These are phyloP conservation scores for Isochrysis galbana DNA, from an alignment of 78 protist species.

Conservation along the genomic window DNA sequence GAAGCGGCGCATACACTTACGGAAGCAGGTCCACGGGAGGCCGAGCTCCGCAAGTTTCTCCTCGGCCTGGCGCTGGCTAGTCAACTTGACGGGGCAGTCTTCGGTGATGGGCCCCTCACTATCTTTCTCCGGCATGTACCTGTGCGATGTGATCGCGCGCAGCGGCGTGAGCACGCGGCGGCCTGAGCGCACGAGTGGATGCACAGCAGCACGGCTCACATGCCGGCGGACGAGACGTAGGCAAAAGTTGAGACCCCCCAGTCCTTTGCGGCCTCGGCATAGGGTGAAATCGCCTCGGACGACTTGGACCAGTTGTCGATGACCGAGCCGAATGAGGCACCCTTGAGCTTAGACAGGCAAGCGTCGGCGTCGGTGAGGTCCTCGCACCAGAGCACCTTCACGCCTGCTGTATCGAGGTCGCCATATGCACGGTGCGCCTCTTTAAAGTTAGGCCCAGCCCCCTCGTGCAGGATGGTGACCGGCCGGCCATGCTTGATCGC, in stretches of 20 bases:
- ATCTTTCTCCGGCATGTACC: background rate
- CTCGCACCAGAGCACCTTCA: background rate
- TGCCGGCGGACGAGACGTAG: constrained; percentile 33
- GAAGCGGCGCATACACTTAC: too few relatives aligned
- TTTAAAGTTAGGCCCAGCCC: background rate
- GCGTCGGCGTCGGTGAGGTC: background rate
- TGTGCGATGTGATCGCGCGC: too few relatives aligned
- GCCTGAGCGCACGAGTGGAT: too few relatives aligned
- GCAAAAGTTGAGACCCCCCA: background rate
- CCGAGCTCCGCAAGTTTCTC: background rate
- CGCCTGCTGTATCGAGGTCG: background rate
- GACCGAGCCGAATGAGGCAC: background rate
- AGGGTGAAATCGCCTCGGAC: background rate
- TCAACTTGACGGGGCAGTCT: background rate
- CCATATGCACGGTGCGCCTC: background rate
- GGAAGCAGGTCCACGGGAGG: constrained; percentile 22
- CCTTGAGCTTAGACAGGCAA: background rate
- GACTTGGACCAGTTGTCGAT: constrained; percentile 21
- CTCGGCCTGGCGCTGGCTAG: constrained; percentile 24
- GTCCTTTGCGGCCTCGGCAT: background rate
- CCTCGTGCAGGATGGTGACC: constrained; percentile 16
- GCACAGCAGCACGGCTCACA: too few relatives aligned
- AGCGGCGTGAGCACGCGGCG: too few relatives aligned
- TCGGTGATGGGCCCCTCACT: background rate
- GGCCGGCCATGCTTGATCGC: background rate